These are phyloP conservation scores for Malus hybrid DNA, from an alignment of 331 rosid genomes.

Conservation along the genomic window DNA sequence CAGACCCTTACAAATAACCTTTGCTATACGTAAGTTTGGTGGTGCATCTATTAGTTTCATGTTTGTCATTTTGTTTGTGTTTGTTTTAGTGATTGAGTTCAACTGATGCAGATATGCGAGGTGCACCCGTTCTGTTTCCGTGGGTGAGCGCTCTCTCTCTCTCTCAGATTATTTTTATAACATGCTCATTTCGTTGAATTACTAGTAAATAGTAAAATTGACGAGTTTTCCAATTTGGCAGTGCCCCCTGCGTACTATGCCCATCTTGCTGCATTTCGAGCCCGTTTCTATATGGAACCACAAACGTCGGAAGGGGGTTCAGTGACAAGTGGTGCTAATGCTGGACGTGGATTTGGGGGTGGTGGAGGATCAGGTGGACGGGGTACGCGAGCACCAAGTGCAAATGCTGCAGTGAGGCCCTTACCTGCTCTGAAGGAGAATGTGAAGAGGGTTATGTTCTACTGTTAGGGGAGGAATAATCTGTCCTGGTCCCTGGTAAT, in stretches of 20 bases:
- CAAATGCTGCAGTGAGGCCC: constrained; percentile 72
- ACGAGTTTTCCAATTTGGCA: constrained; percentile 22
- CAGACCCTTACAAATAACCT: constrained; percentile 82
- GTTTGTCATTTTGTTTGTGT: background rate
- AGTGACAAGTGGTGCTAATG: constrained; percentile 53
- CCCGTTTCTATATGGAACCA: constrained; percentile 94
- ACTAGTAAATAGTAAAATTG: background rate
- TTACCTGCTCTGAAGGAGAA: constrained; percentile 85
- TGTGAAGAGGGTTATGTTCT: constrained; percentile 92
- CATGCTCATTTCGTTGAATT: background rate
- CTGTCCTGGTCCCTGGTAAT: background rate
- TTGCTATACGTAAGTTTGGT: constrained; percentile 77
- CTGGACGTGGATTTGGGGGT: constrained; percentile 48
- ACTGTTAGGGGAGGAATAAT: constrained; percentile 35
- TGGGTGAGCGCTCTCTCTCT: constrained; percentile 46
- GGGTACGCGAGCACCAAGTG: constrained; percentile 38
- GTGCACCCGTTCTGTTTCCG: constrained; percentile 90
- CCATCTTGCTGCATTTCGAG: constrained; percentile 91
- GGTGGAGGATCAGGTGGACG: constrained; percentile 22
- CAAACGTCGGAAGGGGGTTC: constrained; percentile 82
- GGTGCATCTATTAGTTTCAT: background rate
- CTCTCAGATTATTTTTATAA: background rate
- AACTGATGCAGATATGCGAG: constrained; percentile 66
- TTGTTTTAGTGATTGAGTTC: background rate
- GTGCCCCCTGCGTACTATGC: constrained; percentile 99